Conservation (phyloP, 768 basidiomycete species). For the Boletus sp. region DNA sequence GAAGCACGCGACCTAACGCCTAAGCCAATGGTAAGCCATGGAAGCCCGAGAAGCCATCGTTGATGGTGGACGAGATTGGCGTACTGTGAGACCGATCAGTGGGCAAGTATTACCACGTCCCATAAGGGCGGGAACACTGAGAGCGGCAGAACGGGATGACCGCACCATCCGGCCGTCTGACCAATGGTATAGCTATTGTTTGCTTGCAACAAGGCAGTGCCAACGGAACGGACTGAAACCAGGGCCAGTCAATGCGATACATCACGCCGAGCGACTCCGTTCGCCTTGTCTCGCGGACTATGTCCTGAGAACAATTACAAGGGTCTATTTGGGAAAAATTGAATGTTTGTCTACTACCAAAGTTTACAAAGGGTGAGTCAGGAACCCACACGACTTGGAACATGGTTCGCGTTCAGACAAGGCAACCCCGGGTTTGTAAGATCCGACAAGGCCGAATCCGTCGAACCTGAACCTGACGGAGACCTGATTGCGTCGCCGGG, state of each 20-base stretch:
- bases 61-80: conserved; percentile 23
- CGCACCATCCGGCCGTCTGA: neutral
- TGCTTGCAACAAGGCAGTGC: conserved; percentile 3
- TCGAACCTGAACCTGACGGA: conserved; percentile 15
- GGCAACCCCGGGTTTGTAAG: conserved; percentile 13
- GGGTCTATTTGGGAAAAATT: conserved; percentile 3
- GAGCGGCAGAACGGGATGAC: neutral
- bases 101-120: conserved; percentile 1
- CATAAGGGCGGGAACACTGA: neutral
- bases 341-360: neutral
- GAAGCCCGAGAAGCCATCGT: conserved; percentile 16
- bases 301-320: conserved; percentile 5
- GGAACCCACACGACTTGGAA: conserved; percentile 4
- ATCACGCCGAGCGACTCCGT: neutral
- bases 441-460: conserved; percentile 8
- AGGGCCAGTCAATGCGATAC: conserved; percentile 6
- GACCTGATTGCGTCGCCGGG: conserved; percentile 3
- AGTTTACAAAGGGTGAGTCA: conserved; percentile 18
- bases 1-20: conserved; percentile 18
- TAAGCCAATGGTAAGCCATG: conserved; percentile 15
- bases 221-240: conserved; percentile 14
- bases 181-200: neutral
- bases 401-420: conserved; percentile 1
- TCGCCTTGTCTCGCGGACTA: neutral
- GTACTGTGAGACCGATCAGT: conserved; percentile 22